A percentile compares a stretch with the other conserved stretches of the same genome.
Conservation (phyloP, 768 basidiomycete genomes). For the Tylopilus intermedius region DNA sequence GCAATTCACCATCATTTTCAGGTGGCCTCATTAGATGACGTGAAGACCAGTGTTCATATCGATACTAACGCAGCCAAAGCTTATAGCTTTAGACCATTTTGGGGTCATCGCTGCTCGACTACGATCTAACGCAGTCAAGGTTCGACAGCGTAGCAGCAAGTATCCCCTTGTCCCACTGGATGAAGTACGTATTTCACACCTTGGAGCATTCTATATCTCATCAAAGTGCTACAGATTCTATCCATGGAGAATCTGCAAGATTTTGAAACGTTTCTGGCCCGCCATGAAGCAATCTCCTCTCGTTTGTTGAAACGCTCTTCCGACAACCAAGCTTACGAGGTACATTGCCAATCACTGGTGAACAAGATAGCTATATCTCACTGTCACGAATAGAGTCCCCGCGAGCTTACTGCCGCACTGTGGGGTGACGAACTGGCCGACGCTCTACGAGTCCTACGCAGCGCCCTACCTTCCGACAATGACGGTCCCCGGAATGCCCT, state of each 20-base stretch:
- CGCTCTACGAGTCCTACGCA: constrained; percentile 55
- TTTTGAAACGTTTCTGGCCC: constrained; percentile 54
- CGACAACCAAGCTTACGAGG: constrained; percentile 79
- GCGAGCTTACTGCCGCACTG: constrained; percentile 72
- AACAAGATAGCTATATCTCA: background rate
- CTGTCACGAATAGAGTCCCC: constrained; percentile 51
- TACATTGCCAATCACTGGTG: constrained; percentile 30
- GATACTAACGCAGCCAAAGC: constrained; percentile 86
- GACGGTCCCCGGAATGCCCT: constrained; percentile 55
- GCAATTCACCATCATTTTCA: constrained; percentile 24
- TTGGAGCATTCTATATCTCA: background rate
- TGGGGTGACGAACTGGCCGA: constrained; percentile 82
- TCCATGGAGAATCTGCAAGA: constrained; percentile 43
- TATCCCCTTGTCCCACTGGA: constrained; percentile 55
- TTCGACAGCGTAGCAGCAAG: constrained; percentile 31
- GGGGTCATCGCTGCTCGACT: constrained; percentile 88
- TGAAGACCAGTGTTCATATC: constrained; percentile 55
- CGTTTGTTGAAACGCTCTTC: constrained; percentile 69
- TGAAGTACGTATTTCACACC: constrained; percentile 45
- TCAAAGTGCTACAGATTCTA: constrained; percentile 42
- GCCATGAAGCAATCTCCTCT: constrained; percentile 59
- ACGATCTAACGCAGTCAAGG: constrained; percentile 49
- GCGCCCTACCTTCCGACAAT: constrained; percentile 43
- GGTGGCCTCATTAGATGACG: constrained; percentile 81
- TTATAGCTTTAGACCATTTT: constrained; percentile 87